These are phyloP conservation scores for Lathyrus oleraceus DNA, from an alignment of 306 rosid species.

Conservation along the genomic window DNA sequence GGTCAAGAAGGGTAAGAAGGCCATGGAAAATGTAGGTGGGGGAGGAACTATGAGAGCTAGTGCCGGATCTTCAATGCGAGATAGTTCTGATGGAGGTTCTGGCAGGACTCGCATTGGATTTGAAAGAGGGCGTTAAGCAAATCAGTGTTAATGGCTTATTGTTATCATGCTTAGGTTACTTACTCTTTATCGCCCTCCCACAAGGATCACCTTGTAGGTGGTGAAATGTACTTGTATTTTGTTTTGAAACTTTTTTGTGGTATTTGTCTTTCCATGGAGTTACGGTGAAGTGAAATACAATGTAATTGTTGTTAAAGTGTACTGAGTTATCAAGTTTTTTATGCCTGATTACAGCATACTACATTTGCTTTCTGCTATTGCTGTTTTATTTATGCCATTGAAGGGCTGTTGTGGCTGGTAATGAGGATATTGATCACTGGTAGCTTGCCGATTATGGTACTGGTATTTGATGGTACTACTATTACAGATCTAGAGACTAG, in stretches of 20 bases:
- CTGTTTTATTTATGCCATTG: neutral
- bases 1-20: constrained; percentile 85
- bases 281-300: constrained; percentile 20
- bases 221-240: constrained; percentile 15
- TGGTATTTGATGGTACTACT: neutral
- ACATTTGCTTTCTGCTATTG: neutral
- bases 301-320: neutral
- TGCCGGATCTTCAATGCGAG: constrained; percentile 81
- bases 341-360: neutral
- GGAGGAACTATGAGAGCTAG: constrained; percentile 93
- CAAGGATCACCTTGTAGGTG: neutral
- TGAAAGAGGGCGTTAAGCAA: constrained; percentile 67
- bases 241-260: constrained; percentile 10
- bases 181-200: neutral
- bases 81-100: constrained; percentile 74
- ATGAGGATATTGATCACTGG: neutral
- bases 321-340: neutral
- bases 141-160: neutral
- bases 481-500: neutral
- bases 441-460: neutral
- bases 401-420: neutral
- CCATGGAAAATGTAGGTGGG: constrained; percentile 67
- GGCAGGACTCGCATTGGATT: constrained; percentile 83
- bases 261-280: neutral
- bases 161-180: neutral